Base-by-base conservation (phyloP, 2,329 filamentous ascomycete species). In the Raffaelea ambrosiae region DNA sequence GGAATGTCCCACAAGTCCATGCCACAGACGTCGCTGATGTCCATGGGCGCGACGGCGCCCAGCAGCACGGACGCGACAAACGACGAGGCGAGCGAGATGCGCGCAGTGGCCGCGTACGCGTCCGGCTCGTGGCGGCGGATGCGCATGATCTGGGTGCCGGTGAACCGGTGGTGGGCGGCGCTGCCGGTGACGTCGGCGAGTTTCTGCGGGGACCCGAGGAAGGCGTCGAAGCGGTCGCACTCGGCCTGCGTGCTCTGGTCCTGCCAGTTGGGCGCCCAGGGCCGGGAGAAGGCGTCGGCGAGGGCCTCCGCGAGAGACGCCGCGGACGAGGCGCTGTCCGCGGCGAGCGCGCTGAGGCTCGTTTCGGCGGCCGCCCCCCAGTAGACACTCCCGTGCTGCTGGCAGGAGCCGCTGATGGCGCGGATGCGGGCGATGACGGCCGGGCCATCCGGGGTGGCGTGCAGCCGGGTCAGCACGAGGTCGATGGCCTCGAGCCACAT, bases 351-450 rank as follows among this genome's bases (percentile, higher is more conserved):
- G 4, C 63, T 67, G 40, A 97, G 74, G 40, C 84, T 60, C 8
- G 65, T 59, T 61, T 86, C 84, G 5, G 87, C 90, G 48, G 81
- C 69, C 40, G 70, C 64, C 50, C 78, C 85, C 91, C 91, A 97
- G 69, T 93, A 97, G 23, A 97, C 89, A 63, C 91, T 97, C 31
- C 93, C 93, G 66, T 97, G 93, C 72, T 98, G 93, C 77, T 97
- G 94, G 47, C 93, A 90, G 16, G 91, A 90, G 53, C 89, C 93
- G 59, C 87, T 91, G 57, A 98, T 77, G 26, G 88, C 91, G 59
- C 78, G 81, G 54, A 98, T 81, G 45, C 79, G 78, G 46, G 74
- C 67, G 58, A 96, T 84, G 18, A 53, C 43, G 21, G 40, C 31
- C 5, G 45, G 55, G 89, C 84, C 48, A 88, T 47, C 77, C 1